Evolutionary conservation across 23 red algal genomes (phyloP), one percentile per base, ranked within the genome.

Genomic region (Gracilaria domingensis): DNA sequence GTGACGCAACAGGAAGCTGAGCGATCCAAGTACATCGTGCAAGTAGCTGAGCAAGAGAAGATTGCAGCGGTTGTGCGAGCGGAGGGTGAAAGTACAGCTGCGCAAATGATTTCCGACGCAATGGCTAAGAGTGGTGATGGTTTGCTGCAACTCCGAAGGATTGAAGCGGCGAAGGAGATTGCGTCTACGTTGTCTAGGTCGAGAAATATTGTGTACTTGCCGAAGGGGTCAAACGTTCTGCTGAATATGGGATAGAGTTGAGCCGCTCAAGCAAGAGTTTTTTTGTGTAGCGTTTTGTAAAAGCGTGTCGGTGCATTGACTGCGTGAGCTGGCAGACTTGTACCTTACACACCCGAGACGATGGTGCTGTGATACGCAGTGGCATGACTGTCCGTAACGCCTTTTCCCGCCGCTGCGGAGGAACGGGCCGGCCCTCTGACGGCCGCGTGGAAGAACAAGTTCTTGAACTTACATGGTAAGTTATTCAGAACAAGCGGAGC

Each of bases 1-100:
- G 97, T 99, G 6, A 93, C 94, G 48, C 97, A 99, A 62, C 97
- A 99, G 55, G 97, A 99, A 62, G 97, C 97, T 16, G 97, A 99
- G 85, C 92, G 97, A 59, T 85, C 83, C 13, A 93, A 85, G 49
- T 99, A 95, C 81, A 93, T 99, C 66, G 97, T 99, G 38, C 87
- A 95, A 74, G 93, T 95, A 29, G 97, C 97, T 0, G 81, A 93
- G 74, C 97, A 99, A 79, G 97, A 99, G 78, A 99, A 99, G 72
- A 92, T 96, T 45, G 88, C 97, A 33, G 93, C 93, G 29, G 93
- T 99, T 33, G 95, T 99, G 75, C 70, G 94, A 40, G 97, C 97
- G 42, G 86, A 96, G 81, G 97, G 97, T 32, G 97, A 99, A 78
- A 81, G 88, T 59, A 90, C 87, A 35, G 87, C 93, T 11, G 97